Base-by-base conservation (phyloP, 768 basidiomycete genomes). In the Tulasnella sp. region DNA sequence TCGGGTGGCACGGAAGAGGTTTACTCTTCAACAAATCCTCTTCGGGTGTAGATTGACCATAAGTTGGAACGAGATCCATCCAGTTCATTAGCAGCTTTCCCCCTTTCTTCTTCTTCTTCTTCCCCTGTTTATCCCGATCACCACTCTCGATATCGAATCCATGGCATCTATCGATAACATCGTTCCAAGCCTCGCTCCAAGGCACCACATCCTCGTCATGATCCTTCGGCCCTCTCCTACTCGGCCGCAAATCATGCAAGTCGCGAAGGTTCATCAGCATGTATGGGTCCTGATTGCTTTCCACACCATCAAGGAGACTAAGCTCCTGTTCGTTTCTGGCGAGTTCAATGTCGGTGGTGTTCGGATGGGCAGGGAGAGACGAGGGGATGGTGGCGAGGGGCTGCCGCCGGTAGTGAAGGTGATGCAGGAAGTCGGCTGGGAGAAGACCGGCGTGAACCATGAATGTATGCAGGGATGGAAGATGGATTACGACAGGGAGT, bases 401-500 rank as follows among this genome's bases (percentile, higher is more conserved):
- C 66, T 93, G 91, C 11, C 70, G 73, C 22, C 71, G 69, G 63
- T 81, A 73, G 24, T 72, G 73, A 17, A 72, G 68, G 30, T 77
- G 67, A 62, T 75, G 78, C 1, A 69, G 70, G 1, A 88, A 84
- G 67, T 94, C 81, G 4, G 76, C 78, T 0, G 91, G 77, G 1
- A 97, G 76, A 17, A 94, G 65, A 5, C 93, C 93, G 1, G 82
- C 92, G 64, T 96, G 92, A 1, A 84, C 87, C 50, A 93, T 75
- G 71, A 82, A 83, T 0, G 82, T 71, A 66, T 93, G 88, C 2
- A 85, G 78, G 1, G 77, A 76, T 0, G 91, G 89, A 11, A 87
- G 71, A 67, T 94, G 82, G 5, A 92, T 73, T 49, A 78, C 75
- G 30, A 92, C 72, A 0, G 93, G 93, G 0, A 92, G 71, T 12